Evolutionary conservation across 2,329 filamentous ascomycete species (phyloP), one percentile per base, ranked within the genome.

Genomic region (Purpureocillium lavendulum): DNA sequence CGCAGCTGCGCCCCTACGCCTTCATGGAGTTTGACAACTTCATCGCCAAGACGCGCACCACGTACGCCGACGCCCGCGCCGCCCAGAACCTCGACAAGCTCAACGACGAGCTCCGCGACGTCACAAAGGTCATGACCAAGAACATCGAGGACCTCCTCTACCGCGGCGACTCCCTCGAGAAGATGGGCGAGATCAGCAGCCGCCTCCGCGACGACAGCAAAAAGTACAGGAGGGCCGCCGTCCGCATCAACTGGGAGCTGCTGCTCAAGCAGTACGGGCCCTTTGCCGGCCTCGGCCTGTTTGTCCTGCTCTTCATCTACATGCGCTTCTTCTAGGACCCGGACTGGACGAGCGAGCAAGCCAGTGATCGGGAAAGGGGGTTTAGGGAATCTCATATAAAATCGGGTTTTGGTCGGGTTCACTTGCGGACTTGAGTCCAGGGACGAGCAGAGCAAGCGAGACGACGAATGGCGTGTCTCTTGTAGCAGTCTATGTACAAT

Each of bases 91-190:
- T 98, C 42, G 87, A 94, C 64, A 88, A 90, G 66, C 72, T 98
- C 49, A 97, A 98, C 58, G 87, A 96, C 58, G 94, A 98, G 73
- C 77, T 98, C 49, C 84, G 89, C 61, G 92, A 97, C 64, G 94
- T 98, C 40, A 97, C 92, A 1, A 89, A 96, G 67, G 89, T 98
- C 57, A 98, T 98, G 94, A 97, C 89, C 40, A 97, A 97, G 77
- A 98, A 98, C 63, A 97, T 98, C 51, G 92, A 98, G 71, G 92
- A 98, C 62, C 68, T 98, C 57, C 70, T 98, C 39, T 98, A 98
- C 61, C 74, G 94, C 45, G 92, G 92, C 21, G 92, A 98, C 60
- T 92, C 82, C 54, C 66, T 98, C 50, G 92, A 98, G 67, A 78
- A 88, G 55, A 98, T 98, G 92, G 90, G 92, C 45, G 90, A 97